Base-by-base conservation (phyloP, 768 basidiomycete genomes). In the Lentinula raphanica region DNA sequence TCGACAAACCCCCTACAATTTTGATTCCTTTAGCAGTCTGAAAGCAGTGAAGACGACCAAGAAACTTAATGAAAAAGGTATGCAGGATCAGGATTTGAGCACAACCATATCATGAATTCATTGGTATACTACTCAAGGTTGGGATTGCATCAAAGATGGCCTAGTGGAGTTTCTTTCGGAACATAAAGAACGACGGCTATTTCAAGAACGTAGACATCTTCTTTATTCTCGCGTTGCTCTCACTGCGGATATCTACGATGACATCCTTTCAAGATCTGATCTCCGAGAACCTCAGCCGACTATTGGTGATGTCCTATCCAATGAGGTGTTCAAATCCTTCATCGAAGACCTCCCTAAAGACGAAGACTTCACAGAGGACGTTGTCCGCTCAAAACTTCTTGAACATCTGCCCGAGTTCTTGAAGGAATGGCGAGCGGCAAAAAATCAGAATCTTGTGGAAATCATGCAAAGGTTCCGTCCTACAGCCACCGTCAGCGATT, bases 1-100 rank as follows among this genome's bases (percentile, higher is more conserved):
- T n/a, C n/a, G n/a, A n/a, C n/a, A n/a, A n/a, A n/a, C n/a, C n/a
- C n/a, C n/a, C n/a, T n/a, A n/a, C n/a, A n/a, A n/a, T n/a, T n/a
- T n/a, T n/a, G n/a, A n/a, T n/a, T n/a, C n/a, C n/a, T n/a, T n/a
- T n/a, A n/a, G n/a, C n/a, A n/a, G n/a, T n/a, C n/a, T n/a, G 19
- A 57, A 36, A 39, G 13, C 46, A 21, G 56, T 57, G 11, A 45
- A 36, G n/a, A 3, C 56, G 49, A 27, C 13, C 56, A n/a, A 57
- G 15, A 25, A 49, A 49, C 4, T 38, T 57, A 13, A 57, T 35
- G 1, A 36, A 46, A 29, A 19, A 36, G 11, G 56, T 45, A n/a
- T n/a, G n/a, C n/a, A n/a, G n/a, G n/a, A n/a, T n/a, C n/a, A n/a
- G n/a, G n/a, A n/a, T n/a, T n/a, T 57, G 23, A 46, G 46, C 17